Base-by-base conservation (phyloP, 345 rosid species). In the Euphorbia tirucalli region DNA sequence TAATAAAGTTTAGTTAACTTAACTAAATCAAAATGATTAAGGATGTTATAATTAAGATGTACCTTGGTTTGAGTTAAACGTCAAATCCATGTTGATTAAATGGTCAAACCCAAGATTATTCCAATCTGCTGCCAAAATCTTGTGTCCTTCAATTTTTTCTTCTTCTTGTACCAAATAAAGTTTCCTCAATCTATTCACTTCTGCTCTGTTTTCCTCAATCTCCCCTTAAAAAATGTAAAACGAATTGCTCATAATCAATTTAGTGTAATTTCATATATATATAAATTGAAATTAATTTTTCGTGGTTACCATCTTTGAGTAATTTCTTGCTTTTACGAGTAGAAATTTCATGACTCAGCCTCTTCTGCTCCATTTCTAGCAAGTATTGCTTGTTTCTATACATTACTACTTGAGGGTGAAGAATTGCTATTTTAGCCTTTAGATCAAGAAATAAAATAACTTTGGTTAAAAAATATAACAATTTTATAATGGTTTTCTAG, bases 361-460 rank as follows among this genome's bases (percentile, higher is more conserved):
- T 21, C 0, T 37, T 22, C 0, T 46, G 46, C 74, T 83, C 88
- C 61, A 48, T 68, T 50, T 56, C 18, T 41, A 81, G 25, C 1
- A 24, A n/a, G 9, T 16, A 18, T 6, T 64, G 49, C 0, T 66
- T 66, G 49, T 65, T 55, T 68, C 19, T 68, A 7, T 69, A 32
- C 5, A 11, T 2, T 48, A 65, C 59, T 11, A 85, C 63, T 57
- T 78, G 78, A 68, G 82, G 75, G 4, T 63, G 6, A 39, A 83
- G 78, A 46, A 3, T 15, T 21, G 71, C 68, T 58, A 79, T 37
- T 22, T 50, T 61, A 24, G 35, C 70, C 85, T 72, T 24, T 66
- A 49, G 11, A 30, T 16, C 22, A 48, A 15, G 2, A 1, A 3
- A 30, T 2, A 66, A 24, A 11, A n/a, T n/a, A 5, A 32, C 3